A percentile compares a stretch with the other conserved stretches of the same genome.
Conservation (phyloP, 257 asterid species). For the Ilex aquifolium region DNA sequence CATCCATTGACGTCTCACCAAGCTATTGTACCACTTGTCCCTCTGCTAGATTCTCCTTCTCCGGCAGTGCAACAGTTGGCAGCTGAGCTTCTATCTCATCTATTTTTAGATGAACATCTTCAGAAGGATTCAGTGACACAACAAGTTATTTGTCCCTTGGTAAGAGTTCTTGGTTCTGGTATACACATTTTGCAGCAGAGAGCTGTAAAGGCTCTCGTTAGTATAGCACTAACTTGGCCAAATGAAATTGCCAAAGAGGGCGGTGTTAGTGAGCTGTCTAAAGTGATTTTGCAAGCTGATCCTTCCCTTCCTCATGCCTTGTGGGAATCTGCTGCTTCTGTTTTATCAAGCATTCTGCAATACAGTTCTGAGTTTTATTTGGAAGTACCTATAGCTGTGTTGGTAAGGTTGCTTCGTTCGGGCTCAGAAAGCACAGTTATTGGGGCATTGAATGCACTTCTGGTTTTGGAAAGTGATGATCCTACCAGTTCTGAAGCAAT, state of each 20-base stretch:
- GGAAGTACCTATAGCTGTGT: slow-evolving; percentile 98
- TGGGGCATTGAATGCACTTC: slow-evolving; percentile 92
- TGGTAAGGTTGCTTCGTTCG: slow-evolving; percentile 85
- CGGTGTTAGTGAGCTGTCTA: slow-evolving; percentile 88
- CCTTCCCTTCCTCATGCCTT: slow-evolving; percentile 69
- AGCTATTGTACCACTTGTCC: slow-evolving; percentile 82
- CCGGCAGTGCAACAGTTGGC: slow-evolving; percentile 95
- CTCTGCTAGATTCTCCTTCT: slow-evolving; percentile 91
- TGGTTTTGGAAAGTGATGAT: slow-evolving; percentile 91
- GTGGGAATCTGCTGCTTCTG: slow-evolving; percentile 98
- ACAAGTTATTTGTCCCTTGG: slow-evolving; percentile 83
- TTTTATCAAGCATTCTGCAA: slow-evolving; percentile 80
- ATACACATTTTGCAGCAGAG: slow-evolving; percentile 86
- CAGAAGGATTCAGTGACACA: slow-evolving; percentile 82
- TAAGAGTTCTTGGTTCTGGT: slow-evolving; percentile 84
- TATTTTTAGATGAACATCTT: slow-evolving; percentile 86
- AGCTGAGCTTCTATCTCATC: slow-evolving; percentile 90
- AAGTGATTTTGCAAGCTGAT: slow-evolving; percentile 82
- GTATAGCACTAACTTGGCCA: slow-evolving; percentile 77
- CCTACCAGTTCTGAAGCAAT: slow-evolving; percentile 94
- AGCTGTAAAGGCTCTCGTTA: slow-evolving; percentile 88
- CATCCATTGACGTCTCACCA: slow-evolving; percentile 68
- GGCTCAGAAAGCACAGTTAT: slow-evolving; percentile 75
- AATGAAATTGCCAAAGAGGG: slow-evolving; percentile 98
- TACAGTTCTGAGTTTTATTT: slow-evolving; percentile 86